Conservation (phyloP, 2,329 filamentous ascomycete species). For the Cadophora malorum region DNA sequence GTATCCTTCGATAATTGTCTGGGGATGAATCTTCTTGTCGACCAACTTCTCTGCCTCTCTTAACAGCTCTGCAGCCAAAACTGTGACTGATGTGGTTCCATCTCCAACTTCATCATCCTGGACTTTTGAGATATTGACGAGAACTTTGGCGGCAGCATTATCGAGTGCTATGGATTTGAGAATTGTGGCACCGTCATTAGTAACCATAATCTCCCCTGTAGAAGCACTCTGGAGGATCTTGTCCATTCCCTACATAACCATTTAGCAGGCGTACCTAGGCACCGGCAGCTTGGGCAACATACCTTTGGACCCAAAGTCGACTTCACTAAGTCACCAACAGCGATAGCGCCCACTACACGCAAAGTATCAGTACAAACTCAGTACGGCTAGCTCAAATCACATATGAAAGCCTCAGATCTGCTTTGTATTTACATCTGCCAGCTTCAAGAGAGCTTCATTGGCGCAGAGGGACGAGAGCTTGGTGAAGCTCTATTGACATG, state of each 20-base stretch:
- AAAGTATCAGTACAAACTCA: not conserved
- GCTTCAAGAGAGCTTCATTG: not conserved
- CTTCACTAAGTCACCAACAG: constrained; percentile 96
- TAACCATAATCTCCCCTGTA: constrained; percentile 96
- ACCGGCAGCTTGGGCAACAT: not conserved
- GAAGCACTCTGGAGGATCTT: constrained; percentile 73
- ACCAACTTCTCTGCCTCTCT: constrained; percentile 97
- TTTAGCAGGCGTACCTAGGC: constrained; percentile 8
- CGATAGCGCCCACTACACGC: constrained; percentile 84
- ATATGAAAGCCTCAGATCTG: not conserved
- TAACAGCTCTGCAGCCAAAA: constrained; percentile 91
- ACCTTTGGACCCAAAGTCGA: constrained; percentile 85
- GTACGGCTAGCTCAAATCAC: not conserved
- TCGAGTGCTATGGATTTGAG: constrained; percentile 98
- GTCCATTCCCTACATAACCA: constrained; percentile 80
- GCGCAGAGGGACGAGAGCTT: not conserved
- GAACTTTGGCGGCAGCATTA: constrained; percentile 96
- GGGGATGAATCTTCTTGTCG: constrained; percentile 97
- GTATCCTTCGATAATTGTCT: constrained; percentile 99
- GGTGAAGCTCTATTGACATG: not conserved
- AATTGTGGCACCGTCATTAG: constrained; percentile 98
- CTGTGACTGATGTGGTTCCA: constrained; percentile 96
- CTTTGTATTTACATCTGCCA: not conserved
- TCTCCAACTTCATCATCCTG: constrained; percentile 99
- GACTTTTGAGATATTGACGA: constrained; percentile 99